Base-by-base conservation (phyloP, 2,329 filamentous ascomycete species). In the Penicillium sp. region DNA sequence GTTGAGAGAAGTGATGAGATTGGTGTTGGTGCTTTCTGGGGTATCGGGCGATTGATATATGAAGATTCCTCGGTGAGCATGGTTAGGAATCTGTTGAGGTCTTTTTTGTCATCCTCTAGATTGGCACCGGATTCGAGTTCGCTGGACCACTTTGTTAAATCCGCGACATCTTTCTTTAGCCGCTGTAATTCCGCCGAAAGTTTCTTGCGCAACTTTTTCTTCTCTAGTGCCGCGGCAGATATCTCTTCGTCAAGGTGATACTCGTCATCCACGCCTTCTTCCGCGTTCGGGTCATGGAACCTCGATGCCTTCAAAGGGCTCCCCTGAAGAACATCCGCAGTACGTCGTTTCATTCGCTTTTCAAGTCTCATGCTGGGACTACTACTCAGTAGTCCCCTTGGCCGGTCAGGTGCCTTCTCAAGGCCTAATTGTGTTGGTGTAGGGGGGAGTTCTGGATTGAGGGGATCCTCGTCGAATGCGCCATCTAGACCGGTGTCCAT, bases 371-470 rank as follows among this genome's bases (percentile, higher is more conserved):
- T 54, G 49, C 64, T 73, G 2, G 74, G 72, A 37, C 72, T 75
- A 47, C 68, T 73, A 45, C 71, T 74, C 18, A 70, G 27, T 9
- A 68, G 50, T 8, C 62, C 65, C 53, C 52, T 67, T 3, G 64
- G 58, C 36, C 69, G 67, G 49, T 66, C 65, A 0, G 66, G 67
- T 4, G 67, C 66, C 27, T 63, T 67, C 54, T 71, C 69, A 27
- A 75, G 53, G 6, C 72, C 71, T 20, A 75, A 49, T 52, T 75
- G 68, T 13, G 73, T 72, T 23, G 74, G 74, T 7, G 73, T 76
- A n/a, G 73, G 72, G 12, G 86, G 87, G 4, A 89, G 75, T 41
- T 87, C 84, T 1, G 85, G 85, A 60, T 89, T 84, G 13, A 78
- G 77, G n/a, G 66, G 57, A 9, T 67, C 63, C 15, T 65, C 59